Evolutionary conservation across 306 rosid species (phyloP).

Genomic region (Rosa lucieae): DNA sequence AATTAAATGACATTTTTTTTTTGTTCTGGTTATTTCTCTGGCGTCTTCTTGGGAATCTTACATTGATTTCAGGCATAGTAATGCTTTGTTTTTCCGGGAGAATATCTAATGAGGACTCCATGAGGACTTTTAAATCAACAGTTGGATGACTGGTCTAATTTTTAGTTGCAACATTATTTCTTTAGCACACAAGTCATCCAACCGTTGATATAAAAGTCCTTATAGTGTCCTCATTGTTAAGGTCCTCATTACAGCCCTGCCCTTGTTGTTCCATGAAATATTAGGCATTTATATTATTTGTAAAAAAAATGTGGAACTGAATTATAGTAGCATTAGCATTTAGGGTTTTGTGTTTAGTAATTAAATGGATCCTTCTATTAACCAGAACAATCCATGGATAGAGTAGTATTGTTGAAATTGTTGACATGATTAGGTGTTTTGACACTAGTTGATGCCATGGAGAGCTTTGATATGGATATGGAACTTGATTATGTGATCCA

Average conservation of each 20-base stretch:
- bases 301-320: neutral
- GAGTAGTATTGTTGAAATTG: neutral
- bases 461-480: neutral
- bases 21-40: neutral
- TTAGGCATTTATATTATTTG: neutral
- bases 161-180: neutral
- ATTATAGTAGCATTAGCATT: neutral
- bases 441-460: neutral
- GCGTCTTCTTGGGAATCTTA: neutral
- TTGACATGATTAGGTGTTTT: neutral
- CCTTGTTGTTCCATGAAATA: neutral
- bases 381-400: neutral
- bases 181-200: neutral
- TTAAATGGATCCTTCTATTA: neutral
- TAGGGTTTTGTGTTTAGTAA: neutral
- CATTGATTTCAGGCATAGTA: neutral
- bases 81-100: neutral
- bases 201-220: neutral
- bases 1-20: too few species aligned
- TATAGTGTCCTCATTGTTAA: neutral
- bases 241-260: neutral
- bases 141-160: neutral
- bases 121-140: neutral
- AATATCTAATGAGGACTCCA: neutral
- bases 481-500: conserved; percentile 5